Evolutionary conservation across 2,329 filamentous ascomycete species (phyloP), one percentile per base, ranked within the genome.

Genomic region (Emergomyces pasteurianus): DNA sequence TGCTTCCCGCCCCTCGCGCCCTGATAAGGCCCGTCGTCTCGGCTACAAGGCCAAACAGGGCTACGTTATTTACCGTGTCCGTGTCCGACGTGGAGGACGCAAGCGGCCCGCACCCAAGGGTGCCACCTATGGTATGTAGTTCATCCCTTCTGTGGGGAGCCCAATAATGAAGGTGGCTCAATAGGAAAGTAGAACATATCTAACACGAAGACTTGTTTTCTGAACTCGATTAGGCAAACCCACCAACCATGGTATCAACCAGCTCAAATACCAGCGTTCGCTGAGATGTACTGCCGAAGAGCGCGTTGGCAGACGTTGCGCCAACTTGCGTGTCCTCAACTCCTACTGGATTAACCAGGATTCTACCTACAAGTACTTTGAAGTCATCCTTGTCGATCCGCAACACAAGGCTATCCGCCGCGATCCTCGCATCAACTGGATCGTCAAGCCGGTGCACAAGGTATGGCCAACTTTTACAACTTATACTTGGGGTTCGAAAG

Each of bases 321-420:
- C 92, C 82, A 99, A 99, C 84, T 82, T 99, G 80, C 91, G 94
- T 77, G 94, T 99, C 77, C 89, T 99, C 76, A 99, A 99, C 89
- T 97, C 92, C 67, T 99, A 99, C 92, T 99, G 95, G 95, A 90
- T 99, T 85, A 99, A 99, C 89, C 91, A 97, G 86, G 94, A 99
- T 85, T 96, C 92, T 65, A 99, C 94, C 81, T 99, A 97, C 90
- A 99, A 99, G 86, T 99, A 99, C 89, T 99, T 86, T 85, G 94
- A 99, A 83, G 87, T 97, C 81, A 97, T 99, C 84, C 90, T 96
- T 76, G 92, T 99, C 78, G 94, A 99, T 84, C 94, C 94, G 78
- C 89, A 95, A 84, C 94, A 99, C 90, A 97, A 97, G 87, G 94
- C 94, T 77, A 99, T 99, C 86, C 94, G 94, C 80, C 90, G 89